phyloP scores from a whole-genome alignment of 805 yeast genomes.

The Pichia californica region DNA sequence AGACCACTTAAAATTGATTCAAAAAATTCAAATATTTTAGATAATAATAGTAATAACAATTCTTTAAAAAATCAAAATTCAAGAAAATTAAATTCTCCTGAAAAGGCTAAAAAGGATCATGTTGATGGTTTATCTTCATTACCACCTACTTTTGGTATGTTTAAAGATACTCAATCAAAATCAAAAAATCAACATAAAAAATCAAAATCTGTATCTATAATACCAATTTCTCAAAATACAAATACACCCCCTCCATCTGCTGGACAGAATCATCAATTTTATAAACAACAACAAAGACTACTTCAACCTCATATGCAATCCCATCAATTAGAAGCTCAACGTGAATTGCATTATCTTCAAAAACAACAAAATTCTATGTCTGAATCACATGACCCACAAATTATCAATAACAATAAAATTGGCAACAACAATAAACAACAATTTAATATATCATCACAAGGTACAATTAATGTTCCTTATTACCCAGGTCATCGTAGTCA shows the following conservation, averaged over 20 bases:
- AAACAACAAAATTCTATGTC: constrained; percentile 21
- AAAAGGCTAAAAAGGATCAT: neutral
- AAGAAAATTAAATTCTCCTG: constrained; percentile 3
- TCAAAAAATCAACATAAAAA: neutral
- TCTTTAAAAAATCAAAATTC: no score
- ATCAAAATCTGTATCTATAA: constrained; percentile 3
- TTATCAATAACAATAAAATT: constrained; percentile 14
- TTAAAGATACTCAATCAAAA: neutral
- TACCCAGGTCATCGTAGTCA: constrained; percentile 3
- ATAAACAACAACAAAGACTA: neutral
- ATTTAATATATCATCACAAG: neutral
- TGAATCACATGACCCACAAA: constrained; percentile 2
- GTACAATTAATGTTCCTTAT: neutral
- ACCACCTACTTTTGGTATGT: constrained; percentile 17
- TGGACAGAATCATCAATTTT: neutral
- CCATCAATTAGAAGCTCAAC: constrained; percentile 11
- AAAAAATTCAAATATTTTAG: neutral
- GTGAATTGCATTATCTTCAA: constrained; percentile 10
- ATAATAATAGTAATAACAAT: neutral
- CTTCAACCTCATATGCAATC: constrained; percentile 3
- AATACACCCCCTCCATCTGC: constrained; percentile 1
- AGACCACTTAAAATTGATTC: neutral
- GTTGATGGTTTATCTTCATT: neutral
- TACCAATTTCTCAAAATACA: neutral
- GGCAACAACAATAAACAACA: constrained; percentile 14